Base-by-base conservation (phyloP, 345 rosid genomes). In the Zanthoxylum bungeanum region DNA sequence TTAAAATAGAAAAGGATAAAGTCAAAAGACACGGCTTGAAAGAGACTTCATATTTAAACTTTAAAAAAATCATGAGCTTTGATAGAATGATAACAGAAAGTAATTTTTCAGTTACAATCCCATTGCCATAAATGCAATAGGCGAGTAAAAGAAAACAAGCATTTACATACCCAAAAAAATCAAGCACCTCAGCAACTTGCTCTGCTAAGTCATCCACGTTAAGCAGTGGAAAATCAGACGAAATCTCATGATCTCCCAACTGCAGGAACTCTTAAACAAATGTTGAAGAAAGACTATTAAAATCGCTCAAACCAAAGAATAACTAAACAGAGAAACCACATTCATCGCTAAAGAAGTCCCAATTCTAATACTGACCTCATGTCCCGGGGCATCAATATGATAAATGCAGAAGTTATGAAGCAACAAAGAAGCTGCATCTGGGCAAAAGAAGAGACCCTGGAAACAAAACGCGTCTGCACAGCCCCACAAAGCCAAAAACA, bases 311-410 rank as follows among this genome's bases (percentile, higher is more conserved):
- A 40, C 69, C 34, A 55, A 72, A 36, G 34, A 53, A 4, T 30
- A 31, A 5, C 16, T 7, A 46, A 40, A 49, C 17, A 22, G 8
- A 47, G 28, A 25, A 40, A 49, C 49, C 21, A 22, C 58, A 24
- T 11, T 21, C 2, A 36, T 7, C 51, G 22, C 22, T 0, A 40
- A 5, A 67, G 28, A 34, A 60, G 65, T 33, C 24, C 49, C 59
- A 75, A 65, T 51, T 52, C 53, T 49, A 30, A 52, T n/a, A 79
- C 87, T 72, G 77, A 85, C 89, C 92, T 88, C 87, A 69, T 88
- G 92, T 57, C 92, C 92, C 0, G 89, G 88, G 66, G 90, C 87
- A 81, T 84, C 85, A 61, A 88, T 85, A 75, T 88, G 92, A 68
- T 88, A 85, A 67, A 88, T 70, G 75, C 92, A 88, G 81, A 88